A percentile compares a stretch with the other conserved stretches of the same genome.
These are phyloP conservation scores for Collariella sp. DNA, from an alignment of 495 filamentous ascomycete species.

Conservation along the genomic window DNA sequence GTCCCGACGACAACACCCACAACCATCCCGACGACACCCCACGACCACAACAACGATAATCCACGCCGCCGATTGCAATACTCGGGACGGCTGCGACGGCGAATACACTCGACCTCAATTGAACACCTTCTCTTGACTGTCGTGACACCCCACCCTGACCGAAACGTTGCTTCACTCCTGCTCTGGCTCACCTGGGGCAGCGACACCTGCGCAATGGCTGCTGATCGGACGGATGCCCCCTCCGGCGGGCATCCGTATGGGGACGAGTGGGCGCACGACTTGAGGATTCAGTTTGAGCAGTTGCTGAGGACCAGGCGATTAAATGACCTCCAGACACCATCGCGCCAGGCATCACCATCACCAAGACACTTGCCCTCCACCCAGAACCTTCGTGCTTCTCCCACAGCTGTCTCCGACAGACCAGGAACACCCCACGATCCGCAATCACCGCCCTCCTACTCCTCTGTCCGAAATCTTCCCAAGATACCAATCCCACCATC, in stretches of 20 bases:
- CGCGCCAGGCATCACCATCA: conserved; percentile 47
- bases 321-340: conserved; percentile 56
- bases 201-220: conserved; percentile 17
- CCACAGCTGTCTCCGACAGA: conserved; percentile 30
- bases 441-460: conserved; percentile 52
- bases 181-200: neutral
- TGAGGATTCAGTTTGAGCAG: conserved; percentile 61
- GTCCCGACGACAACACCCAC: too few species aligned
- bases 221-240: conserved; percentile 16
- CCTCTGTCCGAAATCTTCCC: conserved; percentile 63
- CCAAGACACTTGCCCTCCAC: conserved; percentile 40
- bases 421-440: conserved; percentile 35
- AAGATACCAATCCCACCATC: conserved; percentile 70
- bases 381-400: conserved; percentile 31
- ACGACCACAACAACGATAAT: too few species aligned
- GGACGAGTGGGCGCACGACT: conserved; percentile 46
- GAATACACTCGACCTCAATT: too few species aligned
- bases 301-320: conserved; percentile 69
- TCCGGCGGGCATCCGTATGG: conserved; percentile 31
- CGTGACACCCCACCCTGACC: too few species aligned
- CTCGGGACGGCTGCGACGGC: too few species aligned
- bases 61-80: too few species aligned
- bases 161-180: neutral
- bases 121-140: too few species aligned
- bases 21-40: too few species aligned